Conservation (phyloP, 164 flowering plant genomes). For the Liquidambar formosana region DNA sequence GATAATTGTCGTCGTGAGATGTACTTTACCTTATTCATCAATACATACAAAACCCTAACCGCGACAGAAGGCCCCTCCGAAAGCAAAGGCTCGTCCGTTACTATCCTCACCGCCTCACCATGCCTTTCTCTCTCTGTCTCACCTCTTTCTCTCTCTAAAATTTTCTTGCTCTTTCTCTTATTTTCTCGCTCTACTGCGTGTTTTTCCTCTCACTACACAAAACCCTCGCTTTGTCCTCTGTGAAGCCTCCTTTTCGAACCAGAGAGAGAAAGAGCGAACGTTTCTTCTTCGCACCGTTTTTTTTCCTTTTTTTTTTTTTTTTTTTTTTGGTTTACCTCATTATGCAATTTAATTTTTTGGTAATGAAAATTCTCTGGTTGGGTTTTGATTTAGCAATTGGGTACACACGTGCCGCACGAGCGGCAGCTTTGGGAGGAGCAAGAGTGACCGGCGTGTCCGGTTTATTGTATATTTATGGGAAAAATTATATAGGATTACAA, state of each 20-base stretch:
- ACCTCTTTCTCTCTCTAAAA: neutral
- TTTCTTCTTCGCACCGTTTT: constrained; percentile 13
- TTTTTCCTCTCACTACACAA: constrained; percentile 12
- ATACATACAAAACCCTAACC: constrained; percentile 22
- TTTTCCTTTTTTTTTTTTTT: neutral
- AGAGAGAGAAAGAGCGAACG: constrained; percentile 13
- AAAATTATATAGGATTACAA: too few species aligned
- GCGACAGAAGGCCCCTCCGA: constrained; percentile 2
- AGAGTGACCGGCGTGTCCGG: constrained; percentile 11
- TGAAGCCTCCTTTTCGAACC: constrained; percentile 10
- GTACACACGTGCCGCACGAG: constrained; percentile 15
- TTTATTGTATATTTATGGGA: too few species aligned
- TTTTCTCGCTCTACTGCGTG: constrained; percentile 1
- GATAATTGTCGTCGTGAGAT: neutral
- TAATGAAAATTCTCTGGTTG: neutral
- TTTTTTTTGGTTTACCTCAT: too few species aligned
- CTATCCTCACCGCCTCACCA: neutral
- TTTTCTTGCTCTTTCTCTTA: neutral
- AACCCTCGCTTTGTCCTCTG: constrained; percentile 19
- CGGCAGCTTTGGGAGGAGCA: neutral
- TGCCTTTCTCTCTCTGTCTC: neutral
- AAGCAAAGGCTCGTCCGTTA: neutral
- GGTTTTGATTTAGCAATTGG: constrained; percentile 13
- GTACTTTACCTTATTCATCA: constrained; percentile 17
- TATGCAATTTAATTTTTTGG: neutral